Evolutionary conservation across 305 asterid genomes (phyloP).

Genomic region (Solanum aculeatissimum): DNA sequence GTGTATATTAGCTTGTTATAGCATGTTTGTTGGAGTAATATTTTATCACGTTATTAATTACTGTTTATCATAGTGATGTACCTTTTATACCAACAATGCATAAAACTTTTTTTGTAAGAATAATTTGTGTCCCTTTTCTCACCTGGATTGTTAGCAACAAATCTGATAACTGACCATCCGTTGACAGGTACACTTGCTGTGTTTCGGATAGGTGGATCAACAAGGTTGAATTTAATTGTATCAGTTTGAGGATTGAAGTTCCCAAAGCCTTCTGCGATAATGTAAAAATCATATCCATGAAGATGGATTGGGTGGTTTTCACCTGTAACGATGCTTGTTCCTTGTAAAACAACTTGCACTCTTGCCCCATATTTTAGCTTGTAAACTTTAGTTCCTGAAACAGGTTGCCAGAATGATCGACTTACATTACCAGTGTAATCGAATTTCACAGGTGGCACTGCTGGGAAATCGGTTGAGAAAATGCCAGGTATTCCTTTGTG

Average conservation of each 20-base stretch:
- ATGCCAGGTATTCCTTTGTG: conserved; percentile 57
- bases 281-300: conserved; percentile 71
- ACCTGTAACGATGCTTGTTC: conserved; percentile 59
- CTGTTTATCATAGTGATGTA: neutral
- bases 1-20: neutral
- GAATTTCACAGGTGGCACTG: conserved; percentile 43
- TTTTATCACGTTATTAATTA: neutral
- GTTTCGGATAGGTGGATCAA: conserved; percentile 33
- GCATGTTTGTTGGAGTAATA: neutral
- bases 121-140: neutral
- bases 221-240: conserved; percentile 29
- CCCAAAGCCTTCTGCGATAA: conserved; percentile 68
- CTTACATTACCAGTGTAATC: conserved; percentile 73
- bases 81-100: neutral
- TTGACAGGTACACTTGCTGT: conserved; percentile 69
- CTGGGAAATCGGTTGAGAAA: conserved; percentile 61
- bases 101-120: neutral
- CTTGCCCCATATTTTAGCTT: conserved; percentile 52
- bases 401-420: conserved; percentile 60
- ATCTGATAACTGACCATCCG: conserved; percentile 80
- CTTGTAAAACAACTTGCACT: conserved; percentile 65
- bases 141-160: conserved; percentile 87
- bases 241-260: conserved; percentile 48
- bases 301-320: conserved; percentile 86
- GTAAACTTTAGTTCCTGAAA: conserved; percentile 42